Percentiles rank a stretch among this genome's conserved stretches.
phyloP scores from a whole-genome alignment of 352 stramenopile genomes.

The Phytophthora pluvialis region DNA sequence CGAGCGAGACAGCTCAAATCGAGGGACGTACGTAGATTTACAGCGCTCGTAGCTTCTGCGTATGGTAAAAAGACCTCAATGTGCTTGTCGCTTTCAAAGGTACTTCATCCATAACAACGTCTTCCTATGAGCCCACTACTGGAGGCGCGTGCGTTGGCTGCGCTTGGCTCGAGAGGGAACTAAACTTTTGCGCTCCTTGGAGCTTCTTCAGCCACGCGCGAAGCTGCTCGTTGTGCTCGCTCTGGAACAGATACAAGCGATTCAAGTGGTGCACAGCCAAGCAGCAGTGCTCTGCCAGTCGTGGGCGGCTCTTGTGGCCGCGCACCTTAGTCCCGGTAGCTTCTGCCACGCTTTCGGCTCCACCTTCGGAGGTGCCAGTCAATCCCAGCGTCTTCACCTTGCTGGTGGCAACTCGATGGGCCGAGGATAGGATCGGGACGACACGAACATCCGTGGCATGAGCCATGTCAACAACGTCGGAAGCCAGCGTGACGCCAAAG shows the following conservation, averaged over 20 bases:
- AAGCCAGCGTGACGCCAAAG: slow-evolving; percentile 71
- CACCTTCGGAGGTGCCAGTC: not conserved
- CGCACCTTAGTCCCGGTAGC: not conserved
- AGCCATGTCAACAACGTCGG: slow-evolving; percentile 64
- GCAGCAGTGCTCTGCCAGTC: slow-evolving; percentile 12
- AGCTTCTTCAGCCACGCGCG: slow-evolving; percentile 75
- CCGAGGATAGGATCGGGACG: slow-evolving; percentile 13
- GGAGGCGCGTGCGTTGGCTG: too few relatives aligned
- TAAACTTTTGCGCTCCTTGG: slow-evolving; percentile 45
- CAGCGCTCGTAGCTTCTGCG: too few relatives aligned
- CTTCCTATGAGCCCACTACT: too few relatives aligned
- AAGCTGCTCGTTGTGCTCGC: slow-evolving; percentile 49
- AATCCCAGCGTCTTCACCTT: slow-evolving; percentile 4
- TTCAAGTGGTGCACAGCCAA: slow-evolving; percentile 28
- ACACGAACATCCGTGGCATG: slow-evolving; percentile 49
- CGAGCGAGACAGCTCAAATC: not conserved
- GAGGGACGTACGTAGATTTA: not conserved
- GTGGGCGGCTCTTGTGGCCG: not conserved
- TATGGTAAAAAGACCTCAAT: too few relatives aligned
- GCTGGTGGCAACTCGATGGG: slow-evolving; percentile 4
- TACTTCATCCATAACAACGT: too few relatives aligned
- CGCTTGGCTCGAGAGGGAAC: not conserved
- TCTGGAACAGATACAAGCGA: slow-evolving; percentile 53
- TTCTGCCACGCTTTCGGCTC: not conserved
- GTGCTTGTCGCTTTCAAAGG: not conserved